Evolutionary conservation across 2,329 filamentous ascomycete species (phyloP).

Genomic region (Ilyonectria destructans): DNA sequence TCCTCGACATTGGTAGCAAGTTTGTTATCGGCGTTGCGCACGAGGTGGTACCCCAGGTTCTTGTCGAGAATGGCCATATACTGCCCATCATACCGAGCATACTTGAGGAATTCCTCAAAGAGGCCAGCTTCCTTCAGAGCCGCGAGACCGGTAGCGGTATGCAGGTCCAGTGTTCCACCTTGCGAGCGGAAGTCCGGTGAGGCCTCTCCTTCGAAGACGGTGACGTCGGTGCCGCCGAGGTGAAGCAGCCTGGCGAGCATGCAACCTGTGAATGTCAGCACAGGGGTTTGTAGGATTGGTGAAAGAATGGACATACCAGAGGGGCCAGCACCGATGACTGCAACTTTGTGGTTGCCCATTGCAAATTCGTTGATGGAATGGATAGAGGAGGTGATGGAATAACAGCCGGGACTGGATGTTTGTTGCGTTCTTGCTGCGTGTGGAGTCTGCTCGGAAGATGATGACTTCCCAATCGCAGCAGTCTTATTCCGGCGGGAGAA

Average conservation of each 20-base stretch:
- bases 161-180: conserved; percentile 71
- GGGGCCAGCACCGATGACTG: conserved; percentile 51
- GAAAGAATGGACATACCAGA: conserved; percentile 41
- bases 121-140: conserved; percentile 67
- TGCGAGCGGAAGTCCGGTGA: conserved; percentile 63
- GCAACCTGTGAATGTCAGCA: conserved; percentile 43
- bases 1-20: conserved; percentile 50
- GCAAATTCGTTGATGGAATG: background rate
- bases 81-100: conserved; percentile 69
- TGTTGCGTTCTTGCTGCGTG: conserved; percentile 5
- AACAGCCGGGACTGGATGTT: background rate
- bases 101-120: conserved; percentile 65
- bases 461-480: background rate
- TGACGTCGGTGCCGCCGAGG: conserved; percentile 61
- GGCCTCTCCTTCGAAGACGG: conserved; percentile 66
- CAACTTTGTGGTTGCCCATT: conserved; percentile 46
- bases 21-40: conserved; percentile 44
- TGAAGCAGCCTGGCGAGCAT: conserved; percentile 66
- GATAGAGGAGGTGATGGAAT: background rate
- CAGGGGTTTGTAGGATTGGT: background rate
- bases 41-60: conserved; percentile 55
- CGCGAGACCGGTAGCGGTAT: conserved; percentile 65
- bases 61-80: conserved; percentile 64
- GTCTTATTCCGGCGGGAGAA: background rate
- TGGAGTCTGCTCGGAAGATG: background rate